These are phyloP conservation scores for Paraurostyla sp. DNA, from an alignment of 73 alveolate species.

Conservation along the genomic window DNA sequence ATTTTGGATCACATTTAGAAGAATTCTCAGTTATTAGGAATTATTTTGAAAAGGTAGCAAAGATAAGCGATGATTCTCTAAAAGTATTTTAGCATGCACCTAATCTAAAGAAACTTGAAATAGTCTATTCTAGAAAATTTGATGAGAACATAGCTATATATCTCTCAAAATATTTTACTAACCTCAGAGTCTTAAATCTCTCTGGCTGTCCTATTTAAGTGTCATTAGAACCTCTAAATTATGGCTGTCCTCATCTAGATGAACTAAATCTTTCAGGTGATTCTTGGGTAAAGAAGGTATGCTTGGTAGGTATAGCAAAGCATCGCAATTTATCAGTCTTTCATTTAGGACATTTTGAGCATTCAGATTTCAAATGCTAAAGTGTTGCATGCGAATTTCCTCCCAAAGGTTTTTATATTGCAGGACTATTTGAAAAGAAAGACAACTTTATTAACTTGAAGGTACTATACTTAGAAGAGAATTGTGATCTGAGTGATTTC, in stretches of 20 bases:
- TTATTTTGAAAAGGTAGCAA: constrained; percentile 75
- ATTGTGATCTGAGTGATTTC: constrained; percentile 66
- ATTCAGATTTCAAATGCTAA: constrained; percentile 76
- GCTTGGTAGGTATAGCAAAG: constrained; percentile 70
- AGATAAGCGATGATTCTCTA: constrained; percentile 66
- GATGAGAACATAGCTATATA: constrained; percentile 54
- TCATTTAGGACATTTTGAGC: constrained; percentile 82
- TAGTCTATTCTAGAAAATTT: constrained; percentile 74
- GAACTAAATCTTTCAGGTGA: constrained; percentile 76
- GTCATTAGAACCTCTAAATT: constrained; percentile 60
- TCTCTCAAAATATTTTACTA: constrained; percentile 46
- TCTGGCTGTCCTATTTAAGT: constrained; percentile 78
- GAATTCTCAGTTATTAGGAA: constrained; percentile 66
- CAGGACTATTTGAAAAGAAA: constrained; percentile 62
- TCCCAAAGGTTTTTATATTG: constrained; percentile 72
- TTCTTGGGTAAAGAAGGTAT: constrained; percentile 76
- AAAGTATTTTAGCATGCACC: constrained; percentile 52
- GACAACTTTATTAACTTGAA: constrained; percentile 43
- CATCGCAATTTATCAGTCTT: constrained; percentile 64
- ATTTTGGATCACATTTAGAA: constrained; percentile 62
- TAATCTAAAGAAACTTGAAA: constrained; percentile 37
- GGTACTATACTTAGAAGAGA: constrained; percentile 62
- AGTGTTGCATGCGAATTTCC: constrained; percentile 73
- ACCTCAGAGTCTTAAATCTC: constrained; percentile 59
- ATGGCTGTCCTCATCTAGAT: constrained; percentile 74